A percentile compares a stretch with the other conserved stretches of the same genome.
Conservation (phyloP, 331 rosid genomes). For the Spiraea crenata region DNA sequence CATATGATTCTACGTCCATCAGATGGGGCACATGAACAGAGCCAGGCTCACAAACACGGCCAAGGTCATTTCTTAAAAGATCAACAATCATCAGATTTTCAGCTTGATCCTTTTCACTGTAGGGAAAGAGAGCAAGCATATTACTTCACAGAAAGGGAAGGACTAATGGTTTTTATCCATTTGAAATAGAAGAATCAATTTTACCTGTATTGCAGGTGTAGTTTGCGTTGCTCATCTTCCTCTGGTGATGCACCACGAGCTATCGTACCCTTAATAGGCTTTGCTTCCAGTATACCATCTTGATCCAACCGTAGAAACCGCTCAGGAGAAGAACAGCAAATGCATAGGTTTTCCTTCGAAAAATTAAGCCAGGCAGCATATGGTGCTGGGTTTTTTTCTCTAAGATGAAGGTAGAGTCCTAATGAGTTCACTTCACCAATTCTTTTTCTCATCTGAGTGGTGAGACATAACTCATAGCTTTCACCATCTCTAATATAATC, state of each 20-base stretch:
- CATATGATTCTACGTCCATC: slow-evolving; percentile 92
- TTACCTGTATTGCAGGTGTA: slow-evolving; percentile 76
- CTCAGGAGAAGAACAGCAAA: slow-evolving; percentile 98
- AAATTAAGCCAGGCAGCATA: slow-evolving; percentile 98
- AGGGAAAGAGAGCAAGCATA: slow-evolving; percentile 13
- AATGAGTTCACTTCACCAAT: slow-evolving; percentile 52
- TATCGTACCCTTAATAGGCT: slow-evolving; percentile 94
- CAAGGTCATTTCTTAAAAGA: slow-evolving; percentile 96
- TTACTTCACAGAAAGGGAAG: neutral
- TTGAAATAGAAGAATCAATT: neutral
- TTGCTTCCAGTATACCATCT: slow-evolving; percentile 76
- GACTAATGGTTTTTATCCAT: slow-evolving; percentile 1
- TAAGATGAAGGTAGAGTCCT: slow-evolving; percentile 75
- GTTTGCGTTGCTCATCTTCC: slow-evolving; percentile 67
- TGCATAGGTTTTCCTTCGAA: slow-evolving; percentile 60
- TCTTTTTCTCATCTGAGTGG: slow-evolving; percentile 79
- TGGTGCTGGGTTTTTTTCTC: slow-evolving; percentile 95
- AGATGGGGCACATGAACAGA: slow-evolving; percentile 90
- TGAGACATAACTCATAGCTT: slow-evolving; percentile 93
- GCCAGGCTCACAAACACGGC: slow-evolving; percentile 94
- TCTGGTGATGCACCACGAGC: slow-evolving; percentile 78
- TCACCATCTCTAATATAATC: slow-evolving; percentile 88
- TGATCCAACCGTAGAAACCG: slow-evolving; percentile 80
- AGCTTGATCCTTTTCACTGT: slow-evolving; percentile 94
- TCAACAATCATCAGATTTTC: slow-evolving; percentile 98